A percentile compares a stretch with the other conserved stretches of the same genome.
Conservation (phyloP, 1,284 basidiomycete genomes). For the Ganoderma multipileum region DNA sequence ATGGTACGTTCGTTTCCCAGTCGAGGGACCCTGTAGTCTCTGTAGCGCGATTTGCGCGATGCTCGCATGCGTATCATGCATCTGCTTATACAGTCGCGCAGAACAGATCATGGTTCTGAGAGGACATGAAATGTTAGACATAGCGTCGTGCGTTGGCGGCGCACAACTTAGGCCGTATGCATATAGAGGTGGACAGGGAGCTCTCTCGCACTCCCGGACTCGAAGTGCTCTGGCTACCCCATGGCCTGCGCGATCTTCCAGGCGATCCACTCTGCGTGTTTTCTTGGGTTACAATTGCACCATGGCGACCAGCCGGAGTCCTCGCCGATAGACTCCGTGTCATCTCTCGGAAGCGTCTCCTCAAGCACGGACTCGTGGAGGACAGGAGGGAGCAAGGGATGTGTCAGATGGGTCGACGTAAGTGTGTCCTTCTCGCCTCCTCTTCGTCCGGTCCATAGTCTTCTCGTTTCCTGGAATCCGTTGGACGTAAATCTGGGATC, state of each 20-base stretch:
- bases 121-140: neutral
- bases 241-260: constrained; percentile 6
- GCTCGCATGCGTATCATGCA: neutral
- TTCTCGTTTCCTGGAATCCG: neutral
- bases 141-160: neutral
- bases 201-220: neutral
- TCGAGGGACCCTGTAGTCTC: neutral
- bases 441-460: neutral
- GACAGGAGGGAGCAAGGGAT: neutral
- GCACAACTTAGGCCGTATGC: neutral
- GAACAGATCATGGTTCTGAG: neutral
- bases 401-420: constrained; percentile 23
- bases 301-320: neutral
- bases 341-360: neutral
- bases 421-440: constrained; percentile 1
- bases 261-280: neutral
- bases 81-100: neutral
- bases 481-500: neutral
- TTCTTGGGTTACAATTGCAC: neutral
- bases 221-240: neutral
- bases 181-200: neutral
- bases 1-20: neutral
- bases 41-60: neutral
- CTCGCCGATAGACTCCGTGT: neutral
- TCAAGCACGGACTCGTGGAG: neutral